Conservation (phyloP, 768 basidiomycete species). For the Lactifluus piperatus region DNA sequence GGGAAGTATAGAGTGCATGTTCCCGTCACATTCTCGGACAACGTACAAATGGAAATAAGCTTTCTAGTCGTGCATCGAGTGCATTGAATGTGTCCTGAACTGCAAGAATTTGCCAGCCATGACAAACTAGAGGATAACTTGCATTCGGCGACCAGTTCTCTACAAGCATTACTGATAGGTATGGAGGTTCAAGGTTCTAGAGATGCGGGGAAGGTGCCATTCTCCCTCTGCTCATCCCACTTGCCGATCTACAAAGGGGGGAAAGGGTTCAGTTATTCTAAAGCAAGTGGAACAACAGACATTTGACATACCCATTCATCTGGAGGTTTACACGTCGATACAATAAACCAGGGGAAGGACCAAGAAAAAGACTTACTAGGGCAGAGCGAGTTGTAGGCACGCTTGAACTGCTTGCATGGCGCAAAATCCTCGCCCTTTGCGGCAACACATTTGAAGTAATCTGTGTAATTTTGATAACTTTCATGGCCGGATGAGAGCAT, state of each 20-base stretch:
- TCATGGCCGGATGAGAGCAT: not conserved
- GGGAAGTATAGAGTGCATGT: not conserved
- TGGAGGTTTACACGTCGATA: constrained; percentile 27
- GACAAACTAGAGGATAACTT: not conserved
- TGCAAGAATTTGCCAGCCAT: not conserved
- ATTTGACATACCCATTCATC: constrained; percentile 78
- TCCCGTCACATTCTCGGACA: not conserved
- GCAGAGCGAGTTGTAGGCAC: constrained; percentile 92
- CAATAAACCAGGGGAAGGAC: not conserved
- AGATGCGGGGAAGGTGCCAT: constrained; percentile 85
- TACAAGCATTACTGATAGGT: not conserved
- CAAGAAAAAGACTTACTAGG: constrained; percentile 65
- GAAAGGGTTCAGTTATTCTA: not conserved
- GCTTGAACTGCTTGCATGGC: constrained; percentile 99
- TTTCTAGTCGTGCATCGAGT: not conserved
- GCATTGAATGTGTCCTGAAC: not conserved
- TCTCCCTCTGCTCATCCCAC: constrained; percentile 95
- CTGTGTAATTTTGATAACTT: constrained; percentile 93
- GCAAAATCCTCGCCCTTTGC: constrained; percentile 97
- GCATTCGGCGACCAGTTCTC: not conserved
- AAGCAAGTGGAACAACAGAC: not conserved
- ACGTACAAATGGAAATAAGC: not conserved
- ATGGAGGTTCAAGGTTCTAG: constrained; percentile 54
- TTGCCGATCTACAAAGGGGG: constrained; percentile 53
- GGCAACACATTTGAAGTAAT: constrained; percentile 95